These are phyloP conservation scores for Pseudevernia furfuracea DNA, from an alignment of 495 filamentous ascomycete genomes.

Conservation along the genomic window DNA sequence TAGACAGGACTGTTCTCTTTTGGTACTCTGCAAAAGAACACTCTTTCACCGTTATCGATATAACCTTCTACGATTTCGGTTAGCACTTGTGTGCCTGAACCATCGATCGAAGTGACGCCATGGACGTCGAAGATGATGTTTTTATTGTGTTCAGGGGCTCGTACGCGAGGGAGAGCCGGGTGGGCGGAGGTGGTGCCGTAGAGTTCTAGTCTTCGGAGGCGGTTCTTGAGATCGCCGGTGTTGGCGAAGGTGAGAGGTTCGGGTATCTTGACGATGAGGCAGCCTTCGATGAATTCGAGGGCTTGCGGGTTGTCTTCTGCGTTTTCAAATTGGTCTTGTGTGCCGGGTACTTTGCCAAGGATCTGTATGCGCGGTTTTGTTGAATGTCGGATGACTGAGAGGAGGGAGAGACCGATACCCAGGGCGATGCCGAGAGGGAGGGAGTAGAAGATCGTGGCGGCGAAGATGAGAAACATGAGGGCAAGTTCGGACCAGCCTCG, in stretches of 20 bases:
- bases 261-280: conserved; percentile 92
- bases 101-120: conserved; percentile 86
- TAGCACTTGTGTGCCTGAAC: conserved; percentile 84
- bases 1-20: conserved; percentile 55
- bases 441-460: conserved; percentile 88
- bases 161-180: conserved; percentile 72
- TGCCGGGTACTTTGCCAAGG: conserved; percentile 79
- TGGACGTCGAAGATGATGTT: conserved; percentile 97
- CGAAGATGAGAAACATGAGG: conserved; percentile 84
- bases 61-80: conserved; percentile 81
- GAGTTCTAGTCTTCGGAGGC: conserved; percentile 73
- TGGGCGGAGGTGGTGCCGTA: conserved; percentile 81
- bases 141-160: conserved; percentile 63
- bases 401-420: conserved; percentile 77
- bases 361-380: conserved; percentile 96
- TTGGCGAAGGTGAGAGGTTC: conserved; percentile 96
- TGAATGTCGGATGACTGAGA: conserved; percentile 80
- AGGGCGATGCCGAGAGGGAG: conserved; percentile 79
- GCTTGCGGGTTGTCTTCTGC: conserved; percentile 69
- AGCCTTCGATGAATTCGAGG: conserved; percentile 84
- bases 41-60: conserved; percentile 58
- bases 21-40: conserved; percentile 83
- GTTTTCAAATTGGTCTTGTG: conserved; percentile 70
- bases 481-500: conserved; percentile 75
- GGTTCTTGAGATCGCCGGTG: conserved; percentile 81